Conservation (phyloP, 257 asterid species). For the Datura wrightii region DNA sequence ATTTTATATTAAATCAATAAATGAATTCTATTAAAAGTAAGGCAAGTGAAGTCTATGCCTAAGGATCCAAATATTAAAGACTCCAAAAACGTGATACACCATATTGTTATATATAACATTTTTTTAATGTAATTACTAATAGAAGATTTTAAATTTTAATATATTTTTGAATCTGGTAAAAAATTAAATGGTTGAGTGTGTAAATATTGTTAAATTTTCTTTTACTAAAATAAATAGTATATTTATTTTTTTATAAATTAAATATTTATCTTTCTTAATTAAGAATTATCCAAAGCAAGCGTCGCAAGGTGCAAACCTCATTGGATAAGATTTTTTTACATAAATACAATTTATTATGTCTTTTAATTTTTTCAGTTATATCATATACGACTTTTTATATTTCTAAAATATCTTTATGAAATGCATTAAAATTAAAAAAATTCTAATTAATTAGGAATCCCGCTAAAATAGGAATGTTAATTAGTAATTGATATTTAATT, state of each 20-base stretch:
- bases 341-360: no score
- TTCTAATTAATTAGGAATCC: no score
- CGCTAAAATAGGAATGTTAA: no score
- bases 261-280: neutral
- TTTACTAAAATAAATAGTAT: neutral
- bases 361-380: no score
- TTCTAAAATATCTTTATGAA: no score
- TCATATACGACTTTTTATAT: no score
- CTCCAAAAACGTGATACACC: neutral
- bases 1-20: neutral
- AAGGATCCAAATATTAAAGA: no score
- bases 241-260: neutral
- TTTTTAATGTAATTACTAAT: neutral
- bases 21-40: neutral
- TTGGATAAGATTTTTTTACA: no score
- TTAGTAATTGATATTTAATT: no score
- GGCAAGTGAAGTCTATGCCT: neutral
- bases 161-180: no score
- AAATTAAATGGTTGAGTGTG: neutral
- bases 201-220: neutral
- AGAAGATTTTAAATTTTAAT: neutral
- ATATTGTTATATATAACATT: neutral
- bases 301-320: neutral
- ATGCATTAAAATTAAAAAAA: no score
- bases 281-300: neutral